Conservation (phyloP, 495 filamentous ascomycete species). For the Viridothelium virens region DNA sequence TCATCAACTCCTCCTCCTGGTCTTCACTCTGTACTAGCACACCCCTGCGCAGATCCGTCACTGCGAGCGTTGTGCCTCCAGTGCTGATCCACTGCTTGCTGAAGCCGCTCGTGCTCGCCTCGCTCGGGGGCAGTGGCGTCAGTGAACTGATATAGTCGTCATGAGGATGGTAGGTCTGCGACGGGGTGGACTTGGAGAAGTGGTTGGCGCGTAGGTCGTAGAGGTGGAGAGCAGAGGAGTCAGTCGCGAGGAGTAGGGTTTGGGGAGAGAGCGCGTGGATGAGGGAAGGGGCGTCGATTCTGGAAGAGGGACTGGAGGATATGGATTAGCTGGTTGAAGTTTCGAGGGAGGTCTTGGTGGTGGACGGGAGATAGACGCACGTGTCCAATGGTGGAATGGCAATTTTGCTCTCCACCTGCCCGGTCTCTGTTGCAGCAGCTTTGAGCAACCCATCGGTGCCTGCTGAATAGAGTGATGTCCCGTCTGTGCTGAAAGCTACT, state of each 20-base stretch:
- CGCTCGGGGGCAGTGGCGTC: conserved; percentile 69
- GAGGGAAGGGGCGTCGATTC: conserved; percentile 63
- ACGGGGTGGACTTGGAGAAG: conserved; percentile 47
- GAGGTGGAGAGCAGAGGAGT: conserved; percentile 80
- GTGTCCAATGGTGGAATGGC: conserved; percentile 41
- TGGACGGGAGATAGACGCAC: conserved; percentile 21
- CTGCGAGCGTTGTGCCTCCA: conserved; percentile 78
- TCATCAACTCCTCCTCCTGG: conserved; percentile 86
- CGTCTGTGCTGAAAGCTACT: conserved; percentile 69
- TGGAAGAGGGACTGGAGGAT: conserved; percentile 19
- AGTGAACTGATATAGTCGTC: conserved; percentile 89
- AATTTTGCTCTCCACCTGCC: conserved; percentile 71
- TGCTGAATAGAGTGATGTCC: conserved; percentile 69
- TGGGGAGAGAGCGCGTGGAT: conserved; percentile 76
- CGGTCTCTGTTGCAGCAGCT: conserved; percentile 70
- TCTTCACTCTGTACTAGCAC: conserved; percentile 82
- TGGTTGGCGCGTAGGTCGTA: conserved; percentile 66
- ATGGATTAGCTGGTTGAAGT: not conserved
- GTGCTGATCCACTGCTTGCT: conserved; percentile 90
- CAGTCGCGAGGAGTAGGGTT: conserved; percentile 81
- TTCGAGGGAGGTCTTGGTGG: not conserved
- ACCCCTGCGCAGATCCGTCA: conserved; percentile 77
- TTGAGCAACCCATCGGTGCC: conserved; percentile 89
- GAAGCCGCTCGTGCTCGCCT: conserved; percentile 71
- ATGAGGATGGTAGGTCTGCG: conserved; percentile 76